Base-by-base conservation (phyloP, 768 basidiomycete species). In the Pleurotus tuoliensis region DNA sequence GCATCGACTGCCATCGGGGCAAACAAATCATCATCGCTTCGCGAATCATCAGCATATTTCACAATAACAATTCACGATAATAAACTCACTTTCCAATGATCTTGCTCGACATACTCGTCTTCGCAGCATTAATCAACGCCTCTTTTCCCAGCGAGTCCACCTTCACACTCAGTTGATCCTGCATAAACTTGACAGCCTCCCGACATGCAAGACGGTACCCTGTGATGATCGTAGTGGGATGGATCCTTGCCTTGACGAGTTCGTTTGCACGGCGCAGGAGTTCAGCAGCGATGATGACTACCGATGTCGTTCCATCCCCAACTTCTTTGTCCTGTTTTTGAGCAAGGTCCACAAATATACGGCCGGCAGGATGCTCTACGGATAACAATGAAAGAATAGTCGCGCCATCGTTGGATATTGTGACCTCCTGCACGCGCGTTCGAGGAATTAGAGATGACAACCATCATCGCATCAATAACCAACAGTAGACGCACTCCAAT, bases 271-370 rank as follows among this genome's bases (percentile, higher is more conserved):
- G 85, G 59, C 92, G 88, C 62, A 98, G 80, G 46, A 98, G 83
- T 71, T 98, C 97, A n/a, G 97, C 94, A 54, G 95, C 95, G 68
- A 99, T 83, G 63, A 99, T 92, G 47, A 99, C 97, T 43, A 99
- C 97, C 20, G 94, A 98, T 2, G 97, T 99, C 6, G 97, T 99
- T 12, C 97, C 97, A 75, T 99, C 97, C 38, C 97, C 97, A 8
- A 99, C 97, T 73, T 99, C 97, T 69, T 95, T 97, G 72, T 99
- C 97, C 73, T 98, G 95, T 67, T 98, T 98, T 73, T 98, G 95
- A 1, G 97, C 94, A 45, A 99, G 90, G 72, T 98, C 94, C 47
- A 98, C 95, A 62, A 99, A 94, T 60, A 99, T 94, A 61, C 92
- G 88, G 18, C 94, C 97, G 3, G 97, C 97, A 24, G 97, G 97